Evolutionary conservation across 2,329 filamentous ascomycete species (phyloP).

Genomic region (Epichloe elymi): DNA sequence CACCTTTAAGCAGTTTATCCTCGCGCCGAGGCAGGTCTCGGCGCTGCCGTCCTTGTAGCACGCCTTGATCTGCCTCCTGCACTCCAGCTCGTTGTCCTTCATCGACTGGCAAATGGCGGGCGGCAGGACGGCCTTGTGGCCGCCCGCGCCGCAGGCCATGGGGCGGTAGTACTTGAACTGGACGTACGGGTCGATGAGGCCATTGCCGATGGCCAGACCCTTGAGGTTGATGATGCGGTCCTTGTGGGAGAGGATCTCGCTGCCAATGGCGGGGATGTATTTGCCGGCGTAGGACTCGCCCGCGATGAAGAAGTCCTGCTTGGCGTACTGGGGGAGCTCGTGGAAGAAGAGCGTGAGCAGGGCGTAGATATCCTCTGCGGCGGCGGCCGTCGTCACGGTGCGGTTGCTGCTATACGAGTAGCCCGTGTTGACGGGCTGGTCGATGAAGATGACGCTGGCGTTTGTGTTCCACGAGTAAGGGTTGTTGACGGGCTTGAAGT

Average conservation of each 20-base stretch:
- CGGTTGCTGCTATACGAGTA: slow-evolving; percentile 47
- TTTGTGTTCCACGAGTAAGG: slow-evolving; percentile 50
- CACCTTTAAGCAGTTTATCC: slow-evolving; percentile 96
- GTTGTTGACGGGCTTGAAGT: slow-evolving; percentile 30
- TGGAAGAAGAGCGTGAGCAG: slow-evolving; percentile 96
- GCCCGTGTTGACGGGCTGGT: slow-evolving; percentile 37
- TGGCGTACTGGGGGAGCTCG: slow-evolving; percentile 82
- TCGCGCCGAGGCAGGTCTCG: slow-evolving; percentile 76
- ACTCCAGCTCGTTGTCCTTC: slow-evolving; percentile 83
- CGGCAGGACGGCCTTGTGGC: slow-evolving; percentile 74
- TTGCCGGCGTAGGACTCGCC: slow-evolving; percentile 92
- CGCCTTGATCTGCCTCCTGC: slow-evolving; percentile 70
- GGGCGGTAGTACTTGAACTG: slow-evolving; percentile 92
- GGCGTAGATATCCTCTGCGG: slow-evolving; percentile 94
- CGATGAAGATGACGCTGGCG: slow-evolving; percentile 57
- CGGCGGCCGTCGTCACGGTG: slow-evolving; percentile 84
- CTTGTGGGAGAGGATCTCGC: slow-evolving; percentile 84
- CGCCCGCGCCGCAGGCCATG: slow-evolving; percentile 94
- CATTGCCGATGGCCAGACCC: slow-evolving; percentile 89
- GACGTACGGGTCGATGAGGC: slow-evolving; percentile 80
- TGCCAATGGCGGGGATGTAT: slow-evolving; percentile 85
- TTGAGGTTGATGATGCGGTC: slow-evolving; percentile 96
- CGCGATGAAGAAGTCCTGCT: slow-evolving; percentile 93
- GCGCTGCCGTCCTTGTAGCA: slow-evolving; percentile 88
- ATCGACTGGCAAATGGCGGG: slow-evolving; percentile 67